Conservation (phyloP, 163 green algal species). For the Scenedesmus sp. region DNA sequence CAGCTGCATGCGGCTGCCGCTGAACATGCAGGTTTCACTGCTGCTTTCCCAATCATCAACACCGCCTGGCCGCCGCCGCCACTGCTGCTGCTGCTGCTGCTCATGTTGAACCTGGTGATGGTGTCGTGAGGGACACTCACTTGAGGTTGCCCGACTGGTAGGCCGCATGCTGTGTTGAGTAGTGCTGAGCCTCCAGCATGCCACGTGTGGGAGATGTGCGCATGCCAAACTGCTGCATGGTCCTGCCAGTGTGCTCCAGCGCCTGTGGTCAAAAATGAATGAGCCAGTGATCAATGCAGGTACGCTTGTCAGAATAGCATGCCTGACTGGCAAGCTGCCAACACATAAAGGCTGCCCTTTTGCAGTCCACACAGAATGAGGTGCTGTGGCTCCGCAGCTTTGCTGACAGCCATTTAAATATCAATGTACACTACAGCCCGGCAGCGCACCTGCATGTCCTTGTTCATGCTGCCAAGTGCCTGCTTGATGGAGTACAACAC, state of each 20-base stretch:
- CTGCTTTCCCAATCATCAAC: too few species aligned
- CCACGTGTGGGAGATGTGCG: slow-evolving; percentile 55
- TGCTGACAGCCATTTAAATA: neutral
- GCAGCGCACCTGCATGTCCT: slow-evolving; percentile 58
- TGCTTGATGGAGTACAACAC: slow-evolving; percentile 80
- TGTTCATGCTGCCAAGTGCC: slow-evolving; percentile 59
- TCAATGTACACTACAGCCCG: neutral
- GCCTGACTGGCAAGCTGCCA: neutral
- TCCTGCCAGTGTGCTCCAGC: slow-evolving; percentile 57
- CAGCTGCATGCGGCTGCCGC: neutral
- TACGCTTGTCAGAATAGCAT: neutral
- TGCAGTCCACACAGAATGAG: neutral
- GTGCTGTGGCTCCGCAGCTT: too few species aligned
- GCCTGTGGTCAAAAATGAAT: slow-evolving; percentile 51
- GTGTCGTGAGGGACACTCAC: slow-evolving; percentile 17
- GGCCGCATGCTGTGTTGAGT: slow-evolving; percentile 59
- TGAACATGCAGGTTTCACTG: neutral
- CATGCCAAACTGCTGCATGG: slow-evolving; percentile 57
- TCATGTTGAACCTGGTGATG: neutral
- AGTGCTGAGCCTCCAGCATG: slow-evolving; percentile 64
- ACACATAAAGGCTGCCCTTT: neutral
- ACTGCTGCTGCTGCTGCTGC: neutral
- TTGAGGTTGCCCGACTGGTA: slow-evolving; percentile 55
- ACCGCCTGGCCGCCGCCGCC: neutral
- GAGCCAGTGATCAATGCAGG: neutral